Percentiles rank a stretch among this genome's conserved stretches.
phyloP scores from a whole-genome alignment of 805 yeast species.

The Metschnikowia bowlesiae region DNA sequence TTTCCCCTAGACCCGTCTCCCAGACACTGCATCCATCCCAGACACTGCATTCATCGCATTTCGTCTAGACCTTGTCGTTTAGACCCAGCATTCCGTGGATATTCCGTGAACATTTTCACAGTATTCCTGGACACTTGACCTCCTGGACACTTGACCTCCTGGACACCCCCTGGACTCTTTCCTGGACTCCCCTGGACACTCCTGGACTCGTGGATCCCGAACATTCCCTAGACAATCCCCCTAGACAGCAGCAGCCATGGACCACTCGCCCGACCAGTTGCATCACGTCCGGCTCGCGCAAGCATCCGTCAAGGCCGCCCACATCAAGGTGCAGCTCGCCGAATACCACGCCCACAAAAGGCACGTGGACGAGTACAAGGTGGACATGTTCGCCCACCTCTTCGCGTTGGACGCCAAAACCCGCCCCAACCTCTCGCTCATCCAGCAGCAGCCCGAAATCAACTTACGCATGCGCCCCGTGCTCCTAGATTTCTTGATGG shows the following conservation, averaged over 20 bases:
- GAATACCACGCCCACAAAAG: slow-evolving; percentile 45
- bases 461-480: slow-evolving; percentile 42
- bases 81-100: too few species aligned
- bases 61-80: too few species aligned
- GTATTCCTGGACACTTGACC: too few species aligned
- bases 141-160: too few species aligned
- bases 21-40: too few species aligned
- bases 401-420: slow-evolving; percentile 20
- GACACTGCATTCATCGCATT: too few species aligned
- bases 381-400: slow-evolving; percentile 38
- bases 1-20: too few species aligned
- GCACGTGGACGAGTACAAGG: slow-evolving; percentile 42
- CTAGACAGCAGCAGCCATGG: slow-evolving; percentile 5
- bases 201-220: too few species aligned
- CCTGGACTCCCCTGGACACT: too few species aligned
- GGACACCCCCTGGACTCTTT: too few species aligned
- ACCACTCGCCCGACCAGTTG: slow-evolving; percentile 14
- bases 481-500: slow-evolving; percentile 41
- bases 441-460: slow-evolving; percentile 45
- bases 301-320: slow-evolving; percentile 33
- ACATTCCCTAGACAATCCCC: too few species aligned
- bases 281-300: slow-evolving; percentile 26
- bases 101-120: too few species aligned
- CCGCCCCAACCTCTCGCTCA: slow-evolving; percentile 24
- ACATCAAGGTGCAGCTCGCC: slow-evolving; percentile 38